These are phyloP conservation scores for Pythium rhizo-oryzae DNA, from an alignment of 352 stramenopile genomes.

Conservation along the genomic window DNA sequence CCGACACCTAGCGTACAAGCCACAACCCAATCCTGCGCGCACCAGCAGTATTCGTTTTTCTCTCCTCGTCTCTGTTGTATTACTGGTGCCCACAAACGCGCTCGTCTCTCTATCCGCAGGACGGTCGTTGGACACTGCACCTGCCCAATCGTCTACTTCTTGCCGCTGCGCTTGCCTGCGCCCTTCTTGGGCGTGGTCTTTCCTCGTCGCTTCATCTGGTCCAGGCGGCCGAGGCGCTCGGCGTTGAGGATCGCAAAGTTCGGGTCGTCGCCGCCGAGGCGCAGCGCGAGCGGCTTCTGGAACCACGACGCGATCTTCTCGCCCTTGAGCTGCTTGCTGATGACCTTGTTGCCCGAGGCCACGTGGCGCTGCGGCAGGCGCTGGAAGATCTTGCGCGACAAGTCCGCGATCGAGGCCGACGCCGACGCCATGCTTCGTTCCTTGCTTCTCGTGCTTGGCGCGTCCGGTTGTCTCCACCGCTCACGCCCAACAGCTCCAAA, in stretches of 20 bases:
- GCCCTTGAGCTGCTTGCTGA: slow-evolving; percentile 88
- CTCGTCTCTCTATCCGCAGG: neutral
- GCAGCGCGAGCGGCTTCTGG: slow-evolving; percentile 78
- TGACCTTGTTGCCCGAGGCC: slow-evolving; percentile 86
- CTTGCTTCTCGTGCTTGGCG: neutral
- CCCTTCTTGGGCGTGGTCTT: slow-evolving; percentile 89
- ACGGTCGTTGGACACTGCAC: neutral
- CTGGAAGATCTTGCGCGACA: slow-evolving; percentile 90
- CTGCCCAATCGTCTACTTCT: slow-evolving; percentile 58
- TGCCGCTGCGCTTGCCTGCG: slow-evolving; percentile 78
- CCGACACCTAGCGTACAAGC: too few relatives aligned
- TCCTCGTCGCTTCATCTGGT: slow-evolving; percentile 88
- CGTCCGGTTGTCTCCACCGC: slow-evolving; percentile 4
- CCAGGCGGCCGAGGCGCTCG: slow-evolving; percentile 75
- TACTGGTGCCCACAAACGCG: neutral
- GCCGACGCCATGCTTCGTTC: slow-evolving; percentile 32
- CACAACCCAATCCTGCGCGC: too few relatives aligned
- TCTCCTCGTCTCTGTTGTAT: neutral
- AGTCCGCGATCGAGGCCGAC: slow-evolving; percentile 71
- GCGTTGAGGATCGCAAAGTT: slow-evolving; percentile 85
- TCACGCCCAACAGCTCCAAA: slow-evolving; percentile 5
- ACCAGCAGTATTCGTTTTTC: too few relatives aligned
- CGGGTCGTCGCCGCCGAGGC: slow-evolving; percentile 79
- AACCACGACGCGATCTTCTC: slow-evolving; percentile 89
- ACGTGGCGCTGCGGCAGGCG: slow-evolving; percentile 81